A percentile compares a stretch with the other conserved stretches of the same genome.
These are phyloP conservation scores for Paramecium tetraurelia DNA, from an alignment of 73 alveolate species.

Conservation along the genomic window DNA sequence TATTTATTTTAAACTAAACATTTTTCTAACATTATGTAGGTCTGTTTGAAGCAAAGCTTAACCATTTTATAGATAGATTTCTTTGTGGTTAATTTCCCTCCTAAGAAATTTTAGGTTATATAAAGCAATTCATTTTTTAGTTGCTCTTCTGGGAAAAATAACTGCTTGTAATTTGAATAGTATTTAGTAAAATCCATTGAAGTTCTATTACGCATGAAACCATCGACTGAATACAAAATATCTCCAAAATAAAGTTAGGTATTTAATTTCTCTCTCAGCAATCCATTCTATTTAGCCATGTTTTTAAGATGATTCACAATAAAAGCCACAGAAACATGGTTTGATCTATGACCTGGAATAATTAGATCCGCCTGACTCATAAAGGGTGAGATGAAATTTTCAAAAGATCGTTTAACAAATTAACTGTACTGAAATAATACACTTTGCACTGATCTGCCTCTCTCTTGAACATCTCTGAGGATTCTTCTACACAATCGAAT, in stretches of 20 bases:
- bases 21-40: not conserved
- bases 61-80: not conserved
- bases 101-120: not conserved
- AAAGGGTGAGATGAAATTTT: conserved; percentile 91
- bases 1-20: not conserved
- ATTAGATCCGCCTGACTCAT: conserved; percentile 95
- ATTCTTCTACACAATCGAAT: conserved; percentile 91
- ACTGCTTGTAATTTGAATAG: not conserved
- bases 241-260: not conserved
- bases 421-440: conserved; percentile 86
- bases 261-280: not conserved
- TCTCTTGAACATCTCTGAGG: conserved; percentile 84
- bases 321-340: conserved; percentile 64
- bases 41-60: not conserved
- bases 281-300: conserved; percentile 13
- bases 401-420: conserved; percentile 95
- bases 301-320: conserved; percentile 55
- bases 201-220: not conserved
- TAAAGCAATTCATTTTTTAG: not conserved
- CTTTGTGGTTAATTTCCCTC: not conserved
- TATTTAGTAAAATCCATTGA: not conserved
- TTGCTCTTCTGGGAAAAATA: not conserved
- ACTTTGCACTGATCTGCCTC: conserved; percentile 93
- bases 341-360: conserved; percentile 75
- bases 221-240: not conserved